Evolutionary conservation across 495 filamentous ascomycete species (phyloP).

Genomic region (Aspergillus biplanus): DNA sequence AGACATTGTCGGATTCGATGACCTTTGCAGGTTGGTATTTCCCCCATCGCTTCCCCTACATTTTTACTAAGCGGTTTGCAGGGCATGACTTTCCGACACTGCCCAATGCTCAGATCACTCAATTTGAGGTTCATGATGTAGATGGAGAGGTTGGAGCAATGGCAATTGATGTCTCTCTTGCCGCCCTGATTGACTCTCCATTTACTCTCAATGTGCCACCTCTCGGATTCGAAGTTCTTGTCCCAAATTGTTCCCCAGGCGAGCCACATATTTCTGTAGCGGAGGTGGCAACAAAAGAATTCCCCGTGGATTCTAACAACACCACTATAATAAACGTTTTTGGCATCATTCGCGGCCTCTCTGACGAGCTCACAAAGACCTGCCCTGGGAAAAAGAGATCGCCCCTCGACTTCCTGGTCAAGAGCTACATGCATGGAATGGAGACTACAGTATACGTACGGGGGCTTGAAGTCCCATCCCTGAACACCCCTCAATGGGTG

Average conservation of each 20-base stretch:
- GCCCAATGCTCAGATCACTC: constrained; percentile 76
- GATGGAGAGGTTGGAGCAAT: constrained; percentile 63
- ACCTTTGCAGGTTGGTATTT: constrained; percentile 76
- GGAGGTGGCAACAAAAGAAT: constrained; percentile 65
- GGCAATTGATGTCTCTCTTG: constrained; percentile 73
- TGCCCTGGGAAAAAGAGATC: constrained; percentile 79
- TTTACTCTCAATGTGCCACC: constrained; percentile 73
- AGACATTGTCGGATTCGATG: constrained; percentile 69
- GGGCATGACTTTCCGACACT: constrained; percentile 71
- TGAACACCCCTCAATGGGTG: constrained; percentile 77
- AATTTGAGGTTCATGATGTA: constrained; percentile 74
- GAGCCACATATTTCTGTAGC: constrained; percentile 73
- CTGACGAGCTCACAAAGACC: constrained; percentile 64
- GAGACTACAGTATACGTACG: constrained; percentile 78
- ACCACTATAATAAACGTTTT: constrained; percentile 68
- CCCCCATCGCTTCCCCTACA: constrained; percentile 12
- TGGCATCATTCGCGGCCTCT: constrained; percentile 70
- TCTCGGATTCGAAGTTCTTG: constrained; percentile 80
- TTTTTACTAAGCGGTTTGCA: constrained; percentile 31
- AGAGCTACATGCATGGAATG: constrained; percentile 77
- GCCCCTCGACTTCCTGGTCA: constrained; percentile 82
- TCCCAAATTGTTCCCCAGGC: constrained; percentile 70
- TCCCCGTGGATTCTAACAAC: constrained; percentile 66
- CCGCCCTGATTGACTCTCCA: constrained; percentile 72
- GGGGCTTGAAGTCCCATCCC: constrained; percentile 67